A percentile compares a stretch with the other conserved stretches of the same genome.
phyloP scores from a whole-genome alignment of 2,329 filamentous ascomycete genomes.

The Neodidymelliopsis sp. region DNA sequence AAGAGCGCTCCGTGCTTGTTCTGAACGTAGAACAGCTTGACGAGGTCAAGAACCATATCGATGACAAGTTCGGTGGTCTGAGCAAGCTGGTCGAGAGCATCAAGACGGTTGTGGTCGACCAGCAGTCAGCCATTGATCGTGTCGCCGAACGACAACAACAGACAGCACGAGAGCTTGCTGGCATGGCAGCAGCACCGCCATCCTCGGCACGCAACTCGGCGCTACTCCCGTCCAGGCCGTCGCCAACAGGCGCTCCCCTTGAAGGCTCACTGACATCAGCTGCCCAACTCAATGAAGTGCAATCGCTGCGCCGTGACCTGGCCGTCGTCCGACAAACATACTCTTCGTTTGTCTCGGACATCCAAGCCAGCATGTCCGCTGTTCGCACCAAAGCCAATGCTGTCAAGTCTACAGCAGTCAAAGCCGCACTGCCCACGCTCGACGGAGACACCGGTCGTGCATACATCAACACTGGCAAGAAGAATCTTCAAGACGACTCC shows the following conservation, averaged over 20 bases:
- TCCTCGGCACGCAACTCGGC: constrained; percentile 47
- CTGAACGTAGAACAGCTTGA: constrained; percentile 92
- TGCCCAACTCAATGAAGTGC: constrained; percentile 77
- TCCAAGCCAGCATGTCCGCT: constrained; percentile 84
- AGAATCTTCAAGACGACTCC: constrained; percentile 83
- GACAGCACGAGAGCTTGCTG: constrained; percentile 84
- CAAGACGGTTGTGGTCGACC: constrained; percentile 82
- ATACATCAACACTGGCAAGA: constrained; percentile 87
- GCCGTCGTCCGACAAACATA: constrained; percentile 94
- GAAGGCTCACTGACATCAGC: constrained; percentile 52
- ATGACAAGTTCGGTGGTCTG: constrained; percentile 84
- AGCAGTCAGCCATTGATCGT: constrained; percentile 79
- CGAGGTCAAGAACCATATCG: constrained; percentile 95
- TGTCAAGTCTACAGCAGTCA: constrained; percentile 78
- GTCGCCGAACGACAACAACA: constrained; percentile 93
- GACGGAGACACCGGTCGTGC: constrained; percentile 81
- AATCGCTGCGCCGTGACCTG: constrained; percentile 83
- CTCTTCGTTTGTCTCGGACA: constrained; percentile 86
- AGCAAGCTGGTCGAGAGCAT: constrained; percentile 86
- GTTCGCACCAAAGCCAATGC: constrained; percentile 82
- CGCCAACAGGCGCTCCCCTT: constrained; percentile 27
- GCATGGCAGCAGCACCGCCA: constrained; percentile 60
- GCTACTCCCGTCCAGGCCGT: constrained; percentile 40
- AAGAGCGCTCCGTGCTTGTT: constrained; percentile 93
- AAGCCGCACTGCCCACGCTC: constrained; percentile 73